These are phyloP conservation scores for Amaranthus palmeri DNA, from an alignment of 148 eudicot genomes.

Conservation along the genomic window DNA sequence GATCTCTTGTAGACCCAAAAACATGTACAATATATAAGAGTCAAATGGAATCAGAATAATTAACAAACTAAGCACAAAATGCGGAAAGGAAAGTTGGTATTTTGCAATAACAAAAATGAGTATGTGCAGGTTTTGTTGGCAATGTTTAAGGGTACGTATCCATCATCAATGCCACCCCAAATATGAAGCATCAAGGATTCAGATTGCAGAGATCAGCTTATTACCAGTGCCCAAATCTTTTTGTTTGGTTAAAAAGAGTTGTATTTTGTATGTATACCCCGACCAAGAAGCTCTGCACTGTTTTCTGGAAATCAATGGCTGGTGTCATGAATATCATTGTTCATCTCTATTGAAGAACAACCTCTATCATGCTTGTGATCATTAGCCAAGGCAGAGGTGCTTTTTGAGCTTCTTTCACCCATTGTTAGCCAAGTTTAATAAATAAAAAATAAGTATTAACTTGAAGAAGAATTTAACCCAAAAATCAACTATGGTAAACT, in stretches of 20 bases:
- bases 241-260: constrained; percentile 32
- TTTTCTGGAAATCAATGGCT: constrained; percentile 22
- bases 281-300: constrained; percentile 31
- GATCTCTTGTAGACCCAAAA: neutral
- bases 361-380: constrained; percentile 25
- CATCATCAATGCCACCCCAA: constrained; percentile 35
- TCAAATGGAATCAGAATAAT: neutral
- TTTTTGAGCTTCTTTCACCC: constrained; percentile 30
- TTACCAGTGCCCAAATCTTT: constrained; percentile 29
- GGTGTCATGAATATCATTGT: constrained; percentile 28
- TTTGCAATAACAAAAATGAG: constrained; percentile 52
- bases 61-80: constrained; percentile 4
- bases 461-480: neutral
- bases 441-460: neutral
- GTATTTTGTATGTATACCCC: constrained; percentile 22
- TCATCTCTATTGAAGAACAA: constrained; percentile 20
- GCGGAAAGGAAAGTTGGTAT: constrained; percentile 25
- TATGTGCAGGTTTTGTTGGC: constrained; percentile 55
- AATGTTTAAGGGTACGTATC: constrained; percentile 39
- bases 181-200: constrained; percentile 44
- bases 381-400: constrained; percentile 35
- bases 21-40: neutral
- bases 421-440: neutral
- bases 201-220: constrained; percentile 43
- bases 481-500: neutral